These are phyloP conservation scores for Phytomonas sp. DNA, from an alignment of 208 protist genomes.

Conservation along the genomic window DNA sequence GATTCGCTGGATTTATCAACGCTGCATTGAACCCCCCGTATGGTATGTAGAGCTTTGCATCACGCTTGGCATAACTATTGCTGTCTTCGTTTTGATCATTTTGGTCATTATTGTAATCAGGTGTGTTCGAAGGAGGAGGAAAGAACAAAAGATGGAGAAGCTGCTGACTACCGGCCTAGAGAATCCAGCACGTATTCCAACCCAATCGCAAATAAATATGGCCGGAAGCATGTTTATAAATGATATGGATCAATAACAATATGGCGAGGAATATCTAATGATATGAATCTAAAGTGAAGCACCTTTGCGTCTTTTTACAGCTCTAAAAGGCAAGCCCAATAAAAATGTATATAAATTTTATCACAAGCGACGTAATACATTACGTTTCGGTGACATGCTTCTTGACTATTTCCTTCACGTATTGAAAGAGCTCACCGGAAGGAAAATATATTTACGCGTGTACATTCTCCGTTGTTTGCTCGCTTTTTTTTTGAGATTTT, in stretches of 20 bases:
- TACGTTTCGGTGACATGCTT: too few species aligned
- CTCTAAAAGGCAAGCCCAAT: too few species aligned
- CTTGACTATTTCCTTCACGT: too few species aligned
- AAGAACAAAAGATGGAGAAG: conserved; percentile 21
- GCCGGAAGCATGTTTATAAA: conserved; percentile 12
- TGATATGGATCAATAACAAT: background rate
- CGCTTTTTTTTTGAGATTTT: background rate
- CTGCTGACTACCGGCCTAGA: conserved; percentile 12
- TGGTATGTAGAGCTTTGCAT: conserved; percentile 56
- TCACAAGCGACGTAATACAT: too few species aligned
- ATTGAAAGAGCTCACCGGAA: too few species aligned
- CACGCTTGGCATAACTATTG: conserved; percentile 21
- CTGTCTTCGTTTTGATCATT: conserved; percentile 31
- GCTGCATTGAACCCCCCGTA: conserved; percentile 28
- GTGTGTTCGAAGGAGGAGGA: conserved; percentile 20
- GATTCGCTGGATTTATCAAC: conserved; percentile 29
- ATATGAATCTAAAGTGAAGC: too few species aligned
- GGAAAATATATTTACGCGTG: too few species aligned
- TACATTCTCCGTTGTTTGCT: too few species aligned
- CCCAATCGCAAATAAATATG: conserved; percentile 44
- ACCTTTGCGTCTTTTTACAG: too few species aligned
- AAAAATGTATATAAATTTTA: too few species aligned
- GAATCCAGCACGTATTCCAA: conserved; percentile 40
- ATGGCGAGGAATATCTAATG: too few species aligned
- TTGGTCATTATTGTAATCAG: conserved; percentile 33